Base-by-base conservation (phyloP, 352 stramenopile genomes). In the Phytophthora capsici region DNA sequence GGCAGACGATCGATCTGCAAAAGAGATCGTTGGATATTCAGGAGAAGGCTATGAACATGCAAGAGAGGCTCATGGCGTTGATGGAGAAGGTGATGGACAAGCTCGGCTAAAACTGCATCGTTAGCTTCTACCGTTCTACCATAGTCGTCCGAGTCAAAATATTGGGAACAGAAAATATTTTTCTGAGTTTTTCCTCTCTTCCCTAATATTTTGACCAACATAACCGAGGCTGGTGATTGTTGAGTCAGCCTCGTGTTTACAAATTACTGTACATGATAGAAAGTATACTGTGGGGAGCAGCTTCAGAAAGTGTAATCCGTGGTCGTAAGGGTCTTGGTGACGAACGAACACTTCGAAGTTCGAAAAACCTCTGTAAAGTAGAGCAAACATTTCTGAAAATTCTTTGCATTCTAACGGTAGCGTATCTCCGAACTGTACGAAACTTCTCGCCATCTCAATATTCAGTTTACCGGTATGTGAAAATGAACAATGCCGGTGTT, bases 31-130 rank as follows among this genome's bases (percentile, higher is more conserved):
- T 71, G 43, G 50, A 74, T 16, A 69, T 71, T 36, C 66, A 74
- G 46, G 54, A 71, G 45, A 74, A 70, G 38, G 51, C 66, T 8
- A 58, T 70, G 34, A 56, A 58, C 13, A 63, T 74, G 66, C 66
- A 73, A 32, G 49, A 66, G 12, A 64, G 62, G 5, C 55, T 73
- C 22, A 63, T 73, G 66, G 17, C 43, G 16, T 25, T 73, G 17
- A 73, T 73, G 66, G 66, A 73, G 22, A 70, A 65, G 54, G 48
- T 63, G 7, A 69, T 74, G 51, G 66, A 74, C 26, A 74, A 70
- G 43, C 32, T 73, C 13, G 49, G 48, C 37, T 73, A 37, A 34
- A 34, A 34, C 28, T 34, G 9, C 28, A 34, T 34, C 8, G 9
- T 34, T 34, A 12, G 28, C 28, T 32, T 32, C 28, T 32, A 32